Base-by-base conservation (phyloP, 306 rosid genomes). In the Glycine tomentella region DNA sequence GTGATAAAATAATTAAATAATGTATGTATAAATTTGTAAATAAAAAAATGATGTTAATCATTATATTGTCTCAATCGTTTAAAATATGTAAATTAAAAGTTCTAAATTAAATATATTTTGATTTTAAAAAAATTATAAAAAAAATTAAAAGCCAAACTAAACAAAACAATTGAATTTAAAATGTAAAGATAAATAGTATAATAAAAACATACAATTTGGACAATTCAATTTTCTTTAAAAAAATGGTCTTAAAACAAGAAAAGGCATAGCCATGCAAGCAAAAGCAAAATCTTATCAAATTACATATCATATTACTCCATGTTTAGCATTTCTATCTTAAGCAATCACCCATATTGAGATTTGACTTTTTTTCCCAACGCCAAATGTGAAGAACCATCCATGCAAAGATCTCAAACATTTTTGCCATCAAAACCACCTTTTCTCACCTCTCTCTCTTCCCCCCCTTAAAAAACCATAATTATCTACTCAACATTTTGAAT, bases 241-340 rank as follows among this genome's bases (percentile, higher is more conserved):
- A 67, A 15, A n/a, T n/a, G n/a, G 16, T 44, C 2, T 68, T 9
- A 69, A 68, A 45, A 0, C 12, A 66, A 8, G 10, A 45, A 44
- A 9, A 6, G 4, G n/a, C 9, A 3, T 9, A 9, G 5, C 8
- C 53, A 45, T 69, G 16, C 38, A 45, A 9, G 53, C n/a, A 68
- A 68, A 16, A 20, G 36, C 9, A 46, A 69, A n/a, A 68, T 68
- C 20, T 45, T 38, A 5, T 5, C 5, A 38, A 1, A 8, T 34
- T 33, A 33, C 44, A 16, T 9, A 61, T 34, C 9, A 63, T 56
- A 56, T 4, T 20, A 48, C 16, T 85, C 80, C 69, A 58, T 69
- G 57, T 75, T 84, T 84, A 74, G 84, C 25, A 58, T 64, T 40
- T 74, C 84, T 79, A 82, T 82, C 13, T 86, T 51, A 66, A 61